Evolutionary conservation across 2,329 filamentous ascomycete genomes (phyloP).

Genomic region (Epicoccum sorghinum): DNA sequence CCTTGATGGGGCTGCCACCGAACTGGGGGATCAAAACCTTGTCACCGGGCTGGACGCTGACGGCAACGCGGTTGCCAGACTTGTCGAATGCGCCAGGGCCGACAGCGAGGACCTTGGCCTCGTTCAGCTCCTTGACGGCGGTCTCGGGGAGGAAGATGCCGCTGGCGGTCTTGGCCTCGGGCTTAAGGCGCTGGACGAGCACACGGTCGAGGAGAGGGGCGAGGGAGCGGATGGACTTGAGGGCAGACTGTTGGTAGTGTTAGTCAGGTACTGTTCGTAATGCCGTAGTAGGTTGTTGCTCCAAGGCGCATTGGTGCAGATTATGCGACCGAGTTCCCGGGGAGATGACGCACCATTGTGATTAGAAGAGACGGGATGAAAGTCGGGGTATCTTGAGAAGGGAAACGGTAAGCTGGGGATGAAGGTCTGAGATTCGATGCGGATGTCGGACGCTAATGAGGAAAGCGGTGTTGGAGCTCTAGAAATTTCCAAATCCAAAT

Average conservation of each 20-base stretch:
- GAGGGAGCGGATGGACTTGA: constrained; percentile 95
- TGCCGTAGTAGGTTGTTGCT: constrained; percentile 2
- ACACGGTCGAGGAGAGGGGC: constrained; percentile 97
- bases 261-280: neutral
- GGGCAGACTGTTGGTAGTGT: constrained; percentile 56
- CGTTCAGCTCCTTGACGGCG: constrained; percentile 96
- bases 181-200: constrained; percentile 96
- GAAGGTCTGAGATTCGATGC: constrained; percentile 9
- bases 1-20: constrained; percentile 93
- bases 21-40: constrained; percentile 97
- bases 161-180: constrained; percentile 92
- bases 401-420: constrained; percentile 14
- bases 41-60: constrained; percentile 84
- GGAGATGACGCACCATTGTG: constrained; percentile 26
- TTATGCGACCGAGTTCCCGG: neutral
- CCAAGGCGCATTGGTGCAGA: neutral
- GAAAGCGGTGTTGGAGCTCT: constrained; percentile 10
- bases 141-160: constrained; percentile 98
- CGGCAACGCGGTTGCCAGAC: constrained; percentile 84
- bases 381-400: constrained; percentile 24
- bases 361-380: constrained; percentile 16
- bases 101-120: constrained; percentile 94
- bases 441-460: constrained; percentile 18
- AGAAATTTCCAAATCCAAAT: constrained; percentile 30
- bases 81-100: constrained; percentile 87